phyloP scores from a whole-genome alignment of 345 rosid genomes.

The Sisymbrium altissimum region DNA sequence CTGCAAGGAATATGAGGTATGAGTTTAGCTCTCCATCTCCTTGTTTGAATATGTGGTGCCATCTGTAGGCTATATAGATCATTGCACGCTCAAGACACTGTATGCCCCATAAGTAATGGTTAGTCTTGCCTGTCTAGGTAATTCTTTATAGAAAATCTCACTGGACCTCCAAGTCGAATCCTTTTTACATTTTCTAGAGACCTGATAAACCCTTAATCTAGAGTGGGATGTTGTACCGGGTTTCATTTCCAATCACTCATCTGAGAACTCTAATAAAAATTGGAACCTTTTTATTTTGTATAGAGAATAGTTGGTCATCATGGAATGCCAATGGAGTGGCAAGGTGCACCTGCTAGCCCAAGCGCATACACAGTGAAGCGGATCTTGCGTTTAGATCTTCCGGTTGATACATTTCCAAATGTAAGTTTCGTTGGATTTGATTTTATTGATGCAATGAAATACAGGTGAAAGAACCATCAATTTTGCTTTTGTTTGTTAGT shows the following conservation, averaged over 20 bases:
- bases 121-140: not conserved
- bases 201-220: not conserved
- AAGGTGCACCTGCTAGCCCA: slow-evolving; percentile 95
- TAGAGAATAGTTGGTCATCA: slow-evolving; percentile 85
- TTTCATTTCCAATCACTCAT: not conserved
- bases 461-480: not conserved
- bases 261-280: not conserved
- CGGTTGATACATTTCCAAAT: slow-evolving; percentile 62
- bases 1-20: slow-evolving; percentile 38
- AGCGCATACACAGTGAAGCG: slow-evolving; percentile 90
- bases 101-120: not conserved
- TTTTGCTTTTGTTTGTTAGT: slow-evolving; percentile 39
- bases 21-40: slow-evolving; percentile 29
- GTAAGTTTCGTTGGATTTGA: slow-evolving; percentile 15
- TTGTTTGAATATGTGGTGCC: slow-evolving; percentile 29
- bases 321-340: slow-evolving; percentile 99
- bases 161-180: not conserved
- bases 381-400: slow-evolving; percentile 97
- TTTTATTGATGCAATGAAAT: slow-evolving; percentile 7
- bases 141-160: not conserved
- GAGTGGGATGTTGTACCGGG: not conserved
- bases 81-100: slow-evolving; percentile 2
- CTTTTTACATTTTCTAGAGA: not conserved
- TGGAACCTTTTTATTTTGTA: not conserved
- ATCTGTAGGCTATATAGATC: slow-evolving; percentile 20